Conservation (phyloP, 139 green algal genomes). For the Eudorina sp. region DNA sequence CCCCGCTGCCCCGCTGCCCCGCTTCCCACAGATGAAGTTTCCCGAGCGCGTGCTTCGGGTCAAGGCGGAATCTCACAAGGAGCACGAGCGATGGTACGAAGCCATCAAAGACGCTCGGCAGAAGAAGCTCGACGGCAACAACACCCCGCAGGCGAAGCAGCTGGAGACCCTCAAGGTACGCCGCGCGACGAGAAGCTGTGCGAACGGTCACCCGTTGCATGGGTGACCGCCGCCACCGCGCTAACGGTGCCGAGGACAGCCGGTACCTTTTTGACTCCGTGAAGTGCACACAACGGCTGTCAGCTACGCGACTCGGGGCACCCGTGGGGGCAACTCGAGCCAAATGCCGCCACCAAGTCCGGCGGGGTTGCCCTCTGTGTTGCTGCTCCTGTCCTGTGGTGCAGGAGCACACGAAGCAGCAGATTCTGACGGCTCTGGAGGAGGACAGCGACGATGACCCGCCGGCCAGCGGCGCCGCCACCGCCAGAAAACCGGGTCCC, state of each 20-base stretch:
- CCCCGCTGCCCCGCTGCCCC: too few species aligned
- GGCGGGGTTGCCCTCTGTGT: too few species aligned
- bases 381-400: background rate
- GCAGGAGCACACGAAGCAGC: conserved; percentile 35
- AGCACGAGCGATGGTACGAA: conserved; percentile 28
- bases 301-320: too few species aligned
- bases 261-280: too few species aligned
- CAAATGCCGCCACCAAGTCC: too few species aligned
- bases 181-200: too few species aligned
- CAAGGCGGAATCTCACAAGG: background rate
- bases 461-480: background rate
- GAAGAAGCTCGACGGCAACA: conserved; percentile 35
- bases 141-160: conserved; percentile 45
- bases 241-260: too few species aligned
- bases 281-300: too few species aligned
- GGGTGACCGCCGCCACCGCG: too few species aligned
- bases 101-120: conserved; percentile 34
- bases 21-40: conserved; percentile 40
- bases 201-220: too few species aligned
- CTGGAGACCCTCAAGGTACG: conserved; percentile 37
- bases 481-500: background rate
- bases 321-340: too few species aligned
- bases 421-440: conserved; percentile 30
- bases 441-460: conserved; percentile 42
- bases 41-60: conserved; percentile 45